phyloP scores from a whole-genome alignment of 2,329 filamentous ascomycete genomes.

The Lasiodiplodia sp. region DNA sequence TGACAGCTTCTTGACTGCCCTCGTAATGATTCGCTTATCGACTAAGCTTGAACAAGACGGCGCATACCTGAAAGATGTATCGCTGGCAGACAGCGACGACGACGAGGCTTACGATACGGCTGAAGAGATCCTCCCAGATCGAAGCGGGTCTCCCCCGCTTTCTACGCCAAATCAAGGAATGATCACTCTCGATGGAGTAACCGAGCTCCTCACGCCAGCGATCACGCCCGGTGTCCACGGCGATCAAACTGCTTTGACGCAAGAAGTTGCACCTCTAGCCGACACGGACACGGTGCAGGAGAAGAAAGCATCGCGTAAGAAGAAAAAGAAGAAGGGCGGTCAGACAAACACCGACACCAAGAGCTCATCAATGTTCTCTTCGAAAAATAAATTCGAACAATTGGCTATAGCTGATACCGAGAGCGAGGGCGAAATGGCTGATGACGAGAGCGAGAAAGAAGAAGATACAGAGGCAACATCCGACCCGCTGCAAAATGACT shows the following conservation, averaged over 20 bases:
- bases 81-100: slow-evolving; percentile 22
- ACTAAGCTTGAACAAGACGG: slow-evolving; percentile 56
- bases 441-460: neutral
- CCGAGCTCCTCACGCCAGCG: neutral
- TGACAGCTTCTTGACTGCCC: slow-evolving; percentile 67
- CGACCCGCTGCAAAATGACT: neutral
- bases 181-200: neutral
- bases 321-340: slow-evolving; percentile 31
- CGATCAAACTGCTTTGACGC: neutral
- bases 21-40: slow-evolving; percentile 64
- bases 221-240: neutral
- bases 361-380: slow-evolving; percentile 7
- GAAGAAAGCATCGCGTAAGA: neutral
- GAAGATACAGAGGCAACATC: neutral
- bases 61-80: slow-evolving; percentile 38
- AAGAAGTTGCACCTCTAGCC: neutral
- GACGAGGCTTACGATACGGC: slow-evolving; percentile 29
- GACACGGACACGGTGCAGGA: neutral
- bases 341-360: neutral
- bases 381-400: slow-evolving; percentile 11
- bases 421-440: neutral
- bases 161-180: neutral
- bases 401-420: slow-evolving; percentile 2
- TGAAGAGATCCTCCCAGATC: neutral
- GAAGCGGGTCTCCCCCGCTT: neutral